Conservation (phyloP, 805 yeast genomes). For the Hanseniaspora mollemarum region DNA sequence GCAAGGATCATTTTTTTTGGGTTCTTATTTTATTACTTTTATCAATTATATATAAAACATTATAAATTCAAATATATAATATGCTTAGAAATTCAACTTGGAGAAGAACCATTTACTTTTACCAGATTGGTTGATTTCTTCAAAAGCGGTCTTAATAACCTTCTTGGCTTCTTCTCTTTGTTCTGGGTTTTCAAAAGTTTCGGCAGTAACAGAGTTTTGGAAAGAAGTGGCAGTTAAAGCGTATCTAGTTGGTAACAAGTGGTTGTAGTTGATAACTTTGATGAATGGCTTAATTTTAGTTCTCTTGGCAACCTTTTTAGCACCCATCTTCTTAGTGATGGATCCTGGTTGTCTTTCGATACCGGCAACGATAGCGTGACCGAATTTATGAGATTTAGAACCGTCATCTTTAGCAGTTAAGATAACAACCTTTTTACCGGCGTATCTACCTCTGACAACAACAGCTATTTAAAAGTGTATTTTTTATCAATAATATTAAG, state of each 20-base stretch:
- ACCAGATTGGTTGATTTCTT: slow-evolving; percentile 98
- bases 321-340: slow-evolving; percentile 89
- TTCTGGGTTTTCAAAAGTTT: slow-evolving; percentile 92
- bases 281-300: slow-evolving; percentile 98
- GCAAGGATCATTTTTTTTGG: background rate
- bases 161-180: slow-evolving; percentile 98
- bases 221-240: slow-evolving; percentile 91
- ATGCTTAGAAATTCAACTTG: slow-evolving; percentile 75
- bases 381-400: slow-evolving; percentile 96
- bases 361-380: slow-evolving; percentile 99
- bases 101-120: slow-evolving; percentile 99
- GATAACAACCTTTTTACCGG: slow-evolving; percentile 99
- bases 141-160: slow-evolving; percentile 97
- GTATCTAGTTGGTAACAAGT: slow-evolving; percentile 99
- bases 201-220: slow-evolving; percentile 83
- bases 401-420: slow-evolving; percentile 98
- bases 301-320: slow-evolving; percentile 94
- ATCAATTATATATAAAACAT: slow-evolving; percentile 16
- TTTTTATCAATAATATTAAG: background rate
- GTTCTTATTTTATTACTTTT: slow-evolving; percentile 17
- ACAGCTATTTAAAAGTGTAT: slow-evolving; percentile 48
- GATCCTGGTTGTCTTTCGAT: slow-evolving; percentile 96
- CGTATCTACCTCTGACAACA: slow-evolving; percentile 99
- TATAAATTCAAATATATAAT: slow-evolving; percentile 13
- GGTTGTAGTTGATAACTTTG: slow-evolving; percentile 99